These are phyloP conservation scores for Ophiostoma triangulosporum DNA, from an alignment of 2,329 filamentous ascomycete genomes.

Conservation along the genomic window DNA sequence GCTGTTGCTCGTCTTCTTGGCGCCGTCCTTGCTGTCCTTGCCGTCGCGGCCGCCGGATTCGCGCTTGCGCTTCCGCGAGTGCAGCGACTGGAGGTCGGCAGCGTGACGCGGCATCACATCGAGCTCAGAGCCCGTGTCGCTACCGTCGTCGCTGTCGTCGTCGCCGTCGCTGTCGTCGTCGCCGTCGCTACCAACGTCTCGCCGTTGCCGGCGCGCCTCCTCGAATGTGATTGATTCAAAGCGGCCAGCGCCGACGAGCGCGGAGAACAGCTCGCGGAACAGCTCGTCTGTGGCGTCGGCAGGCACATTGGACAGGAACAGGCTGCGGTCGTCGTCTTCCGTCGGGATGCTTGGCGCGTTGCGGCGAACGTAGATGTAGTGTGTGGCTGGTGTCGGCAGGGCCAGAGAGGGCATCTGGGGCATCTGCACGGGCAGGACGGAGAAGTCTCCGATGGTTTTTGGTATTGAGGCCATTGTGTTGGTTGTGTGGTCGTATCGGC, in stretches of 20 bases:
- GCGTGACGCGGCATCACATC: slow-evolving; percentile 31
- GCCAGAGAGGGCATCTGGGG: slow-evolving; percentile 47
- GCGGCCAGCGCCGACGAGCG: slow-evolving; percentile 60
- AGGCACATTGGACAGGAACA: slow-evolving; percentile 87
- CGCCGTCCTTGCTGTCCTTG: background rate
- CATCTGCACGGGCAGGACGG: slow-evolving; percentile 54
- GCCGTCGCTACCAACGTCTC: background rate
- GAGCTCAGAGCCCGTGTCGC: background rate
- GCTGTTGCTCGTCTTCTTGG: background rate
- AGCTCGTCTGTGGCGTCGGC: slow-evolving; percentile 68
- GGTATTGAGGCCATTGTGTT: slow-evolving; percentile 22
- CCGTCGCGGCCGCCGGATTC: slow-evolving; percentile 17
- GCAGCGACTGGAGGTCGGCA: slow-evolving; percentile 24
- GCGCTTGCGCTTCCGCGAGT: slow-evolving; percentile 38
- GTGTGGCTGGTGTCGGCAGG: slow-evolving; percentile 41
- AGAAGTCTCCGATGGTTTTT: slow-evolving; percentile 42
- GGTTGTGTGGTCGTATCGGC: background rate
- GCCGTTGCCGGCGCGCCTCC: slow-evolving; percentile 31
- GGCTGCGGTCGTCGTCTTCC: slow-evolving; percentile 57
- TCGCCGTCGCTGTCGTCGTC: background rate
- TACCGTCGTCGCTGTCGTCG: background rate
- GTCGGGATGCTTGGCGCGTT: slow-evolving; percentile 71
- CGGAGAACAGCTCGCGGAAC: slow-evolving; percentile 60
- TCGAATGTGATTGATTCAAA: slow-evolving; percentile 72
- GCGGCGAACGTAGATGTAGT: slow-evolving; percentile 76